These are phyloP conservation scores for Neurospora africana DNA, from an alignment of 495 filamentous ascomycete species.

Conservation along the genomic window DNA sequence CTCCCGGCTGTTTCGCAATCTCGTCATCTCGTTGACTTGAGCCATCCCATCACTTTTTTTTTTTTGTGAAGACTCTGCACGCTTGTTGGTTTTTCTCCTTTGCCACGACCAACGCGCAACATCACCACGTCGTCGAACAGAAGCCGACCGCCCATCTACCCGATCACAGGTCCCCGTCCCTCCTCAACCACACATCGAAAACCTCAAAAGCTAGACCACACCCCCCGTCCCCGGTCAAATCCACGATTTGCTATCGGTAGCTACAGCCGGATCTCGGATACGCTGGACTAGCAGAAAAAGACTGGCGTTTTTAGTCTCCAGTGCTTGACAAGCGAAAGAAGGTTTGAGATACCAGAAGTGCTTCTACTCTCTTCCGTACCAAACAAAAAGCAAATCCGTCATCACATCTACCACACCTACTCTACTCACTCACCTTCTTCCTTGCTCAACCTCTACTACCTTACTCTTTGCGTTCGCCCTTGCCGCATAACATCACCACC, in stretches of 20 bases:
- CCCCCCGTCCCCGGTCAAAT: not conserved
- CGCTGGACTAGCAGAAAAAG: not conserved
- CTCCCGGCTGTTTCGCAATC: not conserved
- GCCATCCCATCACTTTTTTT: not conserved
- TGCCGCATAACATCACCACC: constrained; percentile 5
- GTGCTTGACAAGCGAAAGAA: constrained; percentile 21
- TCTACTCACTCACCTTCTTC: constrained; percentile 2
- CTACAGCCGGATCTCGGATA: not conserved
- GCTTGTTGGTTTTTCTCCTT: not conserved
- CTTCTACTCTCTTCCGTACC: constrained; percentile 9
- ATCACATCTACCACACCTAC: constrained; percentile 8
- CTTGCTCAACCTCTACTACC: constrained; percentile 1
- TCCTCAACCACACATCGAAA: not conserved
- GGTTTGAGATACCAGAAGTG: constrained; percentile 27
- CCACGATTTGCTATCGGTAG: not conserved
- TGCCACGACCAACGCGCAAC: not conserved
- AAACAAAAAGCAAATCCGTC: constrained; percentile 7
- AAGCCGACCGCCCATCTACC: not conserved
- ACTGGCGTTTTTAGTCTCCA: constrained; percentile 9
- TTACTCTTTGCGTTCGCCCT: constrained; percentile 3
- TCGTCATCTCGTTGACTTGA: not conserved
- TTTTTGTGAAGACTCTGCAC: not conserved
- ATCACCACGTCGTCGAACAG: not conserved
- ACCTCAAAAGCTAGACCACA: not conserved
- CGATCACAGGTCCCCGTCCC: not conserved